Percentiles rank a stretch among this genome's conserved stretches.
Evolutionary conservation across 2,329 filamentous ascomycete species (phyloP).

Genomic region (Tolypocladium capitatum): DNA sequence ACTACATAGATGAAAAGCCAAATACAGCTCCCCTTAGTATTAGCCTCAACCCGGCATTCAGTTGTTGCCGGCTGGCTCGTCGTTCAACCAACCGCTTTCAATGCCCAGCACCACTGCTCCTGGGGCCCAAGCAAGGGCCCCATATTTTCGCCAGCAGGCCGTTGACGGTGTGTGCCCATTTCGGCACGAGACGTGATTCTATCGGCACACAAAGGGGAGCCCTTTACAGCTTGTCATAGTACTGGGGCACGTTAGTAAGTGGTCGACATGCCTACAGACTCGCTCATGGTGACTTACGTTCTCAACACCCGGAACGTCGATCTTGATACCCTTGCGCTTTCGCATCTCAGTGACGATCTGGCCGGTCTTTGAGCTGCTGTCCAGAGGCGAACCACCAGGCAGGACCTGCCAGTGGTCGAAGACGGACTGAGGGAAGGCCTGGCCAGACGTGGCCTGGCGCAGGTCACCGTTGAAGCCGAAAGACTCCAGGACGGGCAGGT

Average conservation of each 20-base stretch:
- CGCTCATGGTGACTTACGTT: slow-evolving; percentile 58
- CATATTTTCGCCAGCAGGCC: slow-evolving; percentile 21
- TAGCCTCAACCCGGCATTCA: slow-evolving; percentile 22
- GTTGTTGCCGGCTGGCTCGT: slow-evolving; percentile 13
- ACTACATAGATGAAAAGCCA: slow-evolving; percentile 28
- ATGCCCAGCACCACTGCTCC: slow-evolving; percentile 6
- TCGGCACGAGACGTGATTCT: slow-evolving; percentile 31
- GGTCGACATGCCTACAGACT: background rate
- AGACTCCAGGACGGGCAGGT: slow-evolving; percentile 91
- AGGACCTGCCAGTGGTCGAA: slow-evolving; percentile 99
- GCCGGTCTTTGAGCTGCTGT: slow-evolving; percentile 70
- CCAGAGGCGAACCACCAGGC: slow-evolving; percentile 84
- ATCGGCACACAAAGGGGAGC: slow-evolving; percentile 28
- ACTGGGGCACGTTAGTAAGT: slow-evolving; percentile 37
- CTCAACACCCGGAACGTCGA: slow-evolving; percentile 79
- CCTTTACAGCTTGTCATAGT: slow-evolving; percentile 97
- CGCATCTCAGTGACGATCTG: slow-evolving; percentile 77
- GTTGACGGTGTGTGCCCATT: slow-evolving; percentile 27
- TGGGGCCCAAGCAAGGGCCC: slow-evolving; percentile 14
- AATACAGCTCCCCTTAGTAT: slow-evolving; percentile 23
- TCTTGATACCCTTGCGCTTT: slow-evolving; percentile 99
- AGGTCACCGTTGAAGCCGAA: slow-evolving; percentile 99
- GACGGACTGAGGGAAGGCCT: slow-evolving; percentile 97
- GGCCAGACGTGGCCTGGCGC: slow-evolving; percentile 81
- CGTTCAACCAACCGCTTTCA: slow-evolving; percentile 13